Base-by-base conservation (phyloP, 441 rosid species). In the Corymbia citriodora region DNA sequence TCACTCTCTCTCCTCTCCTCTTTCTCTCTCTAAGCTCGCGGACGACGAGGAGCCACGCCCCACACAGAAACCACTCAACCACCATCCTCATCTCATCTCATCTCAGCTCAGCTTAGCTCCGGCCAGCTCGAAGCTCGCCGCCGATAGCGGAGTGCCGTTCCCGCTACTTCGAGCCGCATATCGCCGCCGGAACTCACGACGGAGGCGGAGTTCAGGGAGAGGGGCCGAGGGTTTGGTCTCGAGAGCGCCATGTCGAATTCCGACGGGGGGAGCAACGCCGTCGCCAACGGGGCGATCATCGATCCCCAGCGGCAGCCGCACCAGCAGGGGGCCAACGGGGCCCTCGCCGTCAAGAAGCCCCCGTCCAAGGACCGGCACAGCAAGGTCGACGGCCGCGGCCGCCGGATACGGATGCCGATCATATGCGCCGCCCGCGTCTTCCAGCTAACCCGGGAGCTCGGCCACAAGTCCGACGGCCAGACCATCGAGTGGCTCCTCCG, bases 401-500 rank as follows among this genome's bases (percentile, higher is more conserved):
- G 99, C 83, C 94, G 99, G 88, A 98, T 98, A 81, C 96, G 99
- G 70, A 98, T 98, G 99, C 99, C 99, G 3, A 96, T 97, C 91
- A 97, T 96, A 29, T 98, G 99, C 87, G 99, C 99, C 25, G 99
- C 99, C 45, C 95, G 99, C 27, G 99, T 97, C 59, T 97, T 97
- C 89, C 99, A 97, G 94, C 91, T 97, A 85, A 97, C 99, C 5
- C 96, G 99, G 19, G 99, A 97, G 94, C 94, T 97, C 27, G 99
- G 99, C 12, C 99, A 96, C 87, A 98, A 98, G 91, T 98, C 99
- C 9, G 99, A 98, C 65, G 99, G 99, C 40, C 98, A 98, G 93
- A 98, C 99, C 9, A 98, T 98, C 40, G 99, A 97, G 90, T 98
- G 99, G 99, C 95, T 98, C 1, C 98, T 98, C 61, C 98, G 99